Conservation (phyloP, 2,329 filamentous ascomycete genomes). For the Orbilia oligospora region DNA sequence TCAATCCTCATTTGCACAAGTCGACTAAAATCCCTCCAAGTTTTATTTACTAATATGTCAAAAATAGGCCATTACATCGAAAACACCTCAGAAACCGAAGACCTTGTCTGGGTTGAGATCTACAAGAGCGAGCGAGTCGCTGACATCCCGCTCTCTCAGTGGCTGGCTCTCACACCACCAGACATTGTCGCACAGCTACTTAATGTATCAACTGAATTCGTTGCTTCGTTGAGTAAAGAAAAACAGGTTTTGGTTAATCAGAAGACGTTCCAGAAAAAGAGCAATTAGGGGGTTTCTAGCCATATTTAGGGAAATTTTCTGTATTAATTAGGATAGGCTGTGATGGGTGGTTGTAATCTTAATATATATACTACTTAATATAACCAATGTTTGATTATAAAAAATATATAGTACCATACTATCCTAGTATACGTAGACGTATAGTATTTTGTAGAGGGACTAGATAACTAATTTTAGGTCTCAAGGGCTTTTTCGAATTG, state of each 20-base stretch:
- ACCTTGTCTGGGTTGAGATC: slow-evolving; percentile 78
- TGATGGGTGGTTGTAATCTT: not conserved
- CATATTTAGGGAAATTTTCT: too few species aligned
- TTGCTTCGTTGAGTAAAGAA: slow-evolving; percentile 74
- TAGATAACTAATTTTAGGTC: too few species aligned
- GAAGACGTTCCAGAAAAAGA: slow-evolving; percentile 50
- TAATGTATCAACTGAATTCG: slow-evolving; percentile 74
- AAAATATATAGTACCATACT: too few species aligned
- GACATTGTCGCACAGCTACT: slow-evolving; percentile 75
- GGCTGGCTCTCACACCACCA: slow-evolving; percentile 77
- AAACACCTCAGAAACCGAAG: slow-evolving; percentile 76
- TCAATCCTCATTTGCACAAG: too few species aligned
- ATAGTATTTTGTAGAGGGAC: too few species aligned
- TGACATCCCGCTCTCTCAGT: slow-evolving; percentile 78
- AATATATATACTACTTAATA: too few species aligned
- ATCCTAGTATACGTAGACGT: too few species aligned
- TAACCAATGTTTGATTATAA: too few species aligned
- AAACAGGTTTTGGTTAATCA: slow-evolving; percentile 73
- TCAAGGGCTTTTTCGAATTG: too few species aligned
- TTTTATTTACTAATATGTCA: not conserved
- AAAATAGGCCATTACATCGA: slow-evolving; percentile 76
- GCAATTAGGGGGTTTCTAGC: too few species aligned
- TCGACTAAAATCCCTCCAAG: not conserved
- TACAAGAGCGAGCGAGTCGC: slow-evolving; percentile 78
- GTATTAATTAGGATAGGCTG: too few species aligned